A percentile compares a stretch with the other conserved stretches of the same genome.
Evolutionary conservation across 192 early-diverging fungal species (phyloP).

Genomic region (Coemansia sp.): DNA sequence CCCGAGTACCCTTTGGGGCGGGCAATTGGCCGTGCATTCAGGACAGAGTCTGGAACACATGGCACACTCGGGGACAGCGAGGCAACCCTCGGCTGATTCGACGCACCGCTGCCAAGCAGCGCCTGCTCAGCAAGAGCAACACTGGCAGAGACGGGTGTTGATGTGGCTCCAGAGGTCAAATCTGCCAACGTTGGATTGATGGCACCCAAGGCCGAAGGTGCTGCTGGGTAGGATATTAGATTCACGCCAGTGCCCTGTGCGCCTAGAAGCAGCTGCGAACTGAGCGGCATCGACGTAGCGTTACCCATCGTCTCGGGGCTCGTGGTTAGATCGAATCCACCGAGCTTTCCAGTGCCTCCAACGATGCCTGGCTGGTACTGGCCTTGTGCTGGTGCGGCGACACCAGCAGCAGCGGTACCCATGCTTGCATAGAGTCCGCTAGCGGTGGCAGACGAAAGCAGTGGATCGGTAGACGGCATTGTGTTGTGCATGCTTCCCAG

Average conservation of each 20-base stretch:
- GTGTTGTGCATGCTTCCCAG: slow-evolving; percentile 29
- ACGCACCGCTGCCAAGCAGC: slow-evolving; percentile 1
- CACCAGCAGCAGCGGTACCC: slow-evolving; percentile 1
- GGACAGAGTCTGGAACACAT: slow-evolving; percentile 21
- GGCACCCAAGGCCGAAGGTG: not conserved
- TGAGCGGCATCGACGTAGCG: slow-evolving; percentile 15
- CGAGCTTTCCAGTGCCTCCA: not conserved
- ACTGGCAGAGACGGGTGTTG: not conserved
- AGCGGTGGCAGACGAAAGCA: slow-evolving; percentile 37
- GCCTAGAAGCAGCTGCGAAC: slow-evolving; percentile 10
- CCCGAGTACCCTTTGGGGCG: slow-evolving; percentile 32
- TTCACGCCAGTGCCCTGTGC: slow-evolving; percentile 8
- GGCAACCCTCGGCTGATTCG: slow-evolving; percentile 20
- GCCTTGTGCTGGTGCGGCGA: slow-evolving; percentile 8
- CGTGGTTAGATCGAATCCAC: slow-evolving; percentile 37
- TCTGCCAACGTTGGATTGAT: slow-evolving; percentile 36
- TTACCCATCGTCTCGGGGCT: slow-evolving; percentile 23
- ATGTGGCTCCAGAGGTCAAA: slow-evolving; percentile 9
- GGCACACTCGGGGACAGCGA: slow-evolving; percentile 35
- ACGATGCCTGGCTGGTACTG: not conserved
- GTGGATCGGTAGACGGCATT: slow-evolving; percentile 29
- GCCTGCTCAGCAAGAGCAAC: slow-evolving; percentile 5
- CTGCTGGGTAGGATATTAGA: slow-evolving; percentile 12
- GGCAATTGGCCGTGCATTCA: slow-evolving; percentile 37
- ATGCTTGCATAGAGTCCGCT: slow-evolving; percentile 27